Conservation (phyloP, 2,329 filamentous ascomycete genomes). For the Biscogniauxia marginata region DNA sequence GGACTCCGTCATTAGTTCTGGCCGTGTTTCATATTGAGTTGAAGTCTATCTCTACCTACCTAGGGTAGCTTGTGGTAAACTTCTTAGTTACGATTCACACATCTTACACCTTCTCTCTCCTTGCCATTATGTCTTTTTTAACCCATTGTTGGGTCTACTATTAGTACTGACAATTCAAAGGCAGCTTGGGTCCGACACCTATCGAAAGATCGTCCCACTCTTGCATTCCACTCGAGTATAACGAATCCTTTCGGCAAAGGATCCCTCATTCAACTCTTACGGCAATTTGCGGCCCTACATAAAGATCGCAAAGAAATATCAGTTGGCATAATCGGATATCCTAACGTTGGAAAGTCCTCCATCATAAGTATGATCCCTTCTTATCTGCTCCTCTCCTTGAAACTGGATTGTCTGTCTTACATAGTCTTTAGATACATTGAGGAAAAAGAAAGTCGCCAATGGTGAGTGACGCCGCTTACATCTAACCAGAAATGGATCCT, state of each 20-base stretch:
- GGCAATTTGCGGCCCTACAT: slow-evolving; percentile 90
- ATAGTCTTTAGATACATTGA: slow-evolving; percentile 68
- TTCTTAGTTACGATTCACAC: slow-evolving; percentile 99
- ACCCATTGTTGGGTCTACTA: slow-evolving; percentile 24
- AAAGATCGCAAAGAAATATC: slow-evolving; percentile 91
- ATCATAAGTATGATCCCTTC: too few species aligned
- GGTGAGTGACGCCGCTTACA: too few species aligned
- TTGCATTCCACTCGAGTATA: slow-evolving; percentile 92
- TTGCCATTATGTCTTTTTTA: slow-evolving; percentile 23
- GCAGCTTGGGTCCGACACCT: slow-evolving; percentile 88
- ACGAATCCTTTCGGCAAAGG: slow-evolving; percentile 98
- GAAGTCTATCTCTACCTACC: slow-evolving; percentile 71
- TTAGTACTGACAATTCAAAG: slow-evolving; percentile 44
- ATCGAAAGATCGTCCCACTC: slow-evolving; percentile 87
- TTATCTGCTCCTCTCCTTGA: neutral
- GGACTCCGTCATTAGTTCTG: slow-evolving; percentile 69
- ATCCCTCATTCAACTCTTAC: slow-evolving; percentile 83
- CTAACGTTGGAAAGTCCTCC: slow-evolving; percentile 93
- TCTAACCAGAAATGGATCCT: too few species aligned
- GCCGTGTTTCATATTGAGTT: slow-evolving; percentile 95
- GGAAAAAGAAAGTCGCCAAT: slow-evolving; percentile 90
- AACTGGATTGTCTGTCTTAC: neutral
- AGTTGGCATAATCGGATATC: slow-evolving; percentile 82
- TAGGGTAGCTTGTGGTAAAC: slow-evolving; percentile 66
- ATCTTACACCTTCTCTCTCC: slow-evolving; percentile 66